phyloP scores from a whole-genome alignment of 2,329 filamentous ascomycete genomes.

The Claviceps capensis region DNA sequence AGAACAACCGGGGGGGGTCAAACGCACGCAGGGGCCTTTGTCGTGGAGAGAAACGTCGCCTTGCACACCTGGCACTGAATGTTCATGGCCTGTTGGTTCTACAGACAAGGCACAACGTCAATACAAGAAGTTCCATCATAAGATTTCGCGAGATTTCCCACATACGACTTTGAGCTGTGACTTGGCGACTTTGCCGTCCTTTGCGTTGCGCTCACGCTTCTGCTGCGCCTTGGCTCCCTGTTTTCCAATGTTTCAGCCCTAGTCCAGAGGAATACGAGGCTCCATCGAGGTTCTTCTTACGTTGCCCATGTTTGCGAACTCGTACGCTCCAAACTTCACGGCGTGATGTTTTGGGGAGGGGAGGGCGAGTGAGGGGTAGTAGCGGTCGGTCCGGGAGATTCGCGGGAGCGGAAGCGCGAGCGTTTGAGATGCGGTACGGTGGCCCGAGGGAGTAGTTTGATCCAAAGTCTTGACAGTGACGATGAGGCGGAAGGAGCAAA shows the following conservation, averaged over 20 bases:
- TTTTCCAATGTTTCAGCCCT: background rate
- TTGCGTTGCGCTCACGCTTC: conserved; percentile 60
- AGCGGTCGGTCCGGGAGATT: background rate
- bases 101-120: background rate
- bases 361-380: background rate
- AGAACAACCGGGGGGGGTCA: background rate
- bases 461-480: no score
- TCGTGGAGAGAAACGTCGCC: conserved; percentile 66
- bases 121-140: background rate
- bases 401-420: background rate
- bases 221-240: conserved; percentile 54
- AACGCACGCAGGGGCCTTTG: conserved; percentile 54
- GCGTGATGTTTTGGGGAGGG: background rate
- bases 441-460: no score
- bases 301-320: conserved; percentile 2
- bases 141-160: conserved; percentile 10
- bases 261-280: background rate
- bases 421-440: no score
- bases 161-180: conserved; percentile 56
- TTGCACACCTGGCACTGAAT: conserved; percentile 69
- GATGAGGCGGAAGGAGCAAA: no score
- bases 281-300: background rate
- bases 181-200: conserved; percentile 44
- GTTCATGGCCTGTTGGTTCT: conserved; percentile 62
- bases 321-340: background rate